These are phyloP conservation scores for Entomortierella beljakovae DNA, from an alignment of 192 early-diverging fungal genomes.

Conservation along the genomic window DNA sequence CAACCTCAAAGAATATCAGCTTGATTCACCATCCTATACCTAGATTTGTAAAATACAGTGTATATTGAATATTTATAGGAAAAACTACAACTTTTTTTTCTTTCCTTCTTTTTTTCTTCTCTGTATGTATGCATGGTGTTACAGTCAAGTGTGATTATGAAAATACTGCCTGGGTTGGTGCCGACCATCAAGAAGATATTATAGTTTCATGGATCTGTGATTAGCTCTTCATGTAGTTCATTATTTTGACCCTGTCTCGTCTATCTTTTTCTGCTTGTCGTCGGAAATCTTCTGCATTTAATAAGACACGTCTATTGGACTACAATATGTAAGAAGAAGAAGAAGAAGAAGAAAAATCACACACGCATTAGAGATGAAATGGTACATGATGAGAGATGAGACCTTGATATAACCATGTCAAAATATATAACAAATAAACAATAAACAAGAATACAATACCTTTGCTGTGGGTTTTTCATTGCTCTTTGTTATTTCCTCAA, in stretches of 20 bases:
- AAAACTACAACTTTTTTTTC: not conserved
- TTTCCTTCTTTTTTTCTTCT: not conserved
- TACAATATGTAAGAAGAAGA: not conserved
- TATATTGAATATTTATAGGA: too few species aligned
- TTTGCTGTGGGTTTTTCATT: conserved; percentile 22
- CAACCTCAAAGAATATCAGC: too few species aligned
- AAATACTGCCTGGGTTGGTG: not conserved
- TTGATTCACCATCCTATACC: too few species aligned
- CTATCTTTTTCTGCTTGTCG: conserved; percentile 46
- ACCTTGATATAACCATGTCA: not conserved
- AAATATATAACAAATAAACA: too few species aligned
- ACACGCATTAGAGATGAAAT: not conserved
- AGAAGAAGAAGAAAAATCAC: not conserved
- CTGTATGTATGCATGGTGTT: not conserved
- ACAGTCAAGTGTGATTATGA: not conserved
- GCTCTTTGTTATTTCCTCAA: conserved; percentile 41
- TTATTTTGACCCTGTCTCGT: conserved; percentile 33
- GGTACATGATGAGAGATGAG: not conserved
- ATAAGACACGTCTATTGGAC: conserved; percentile 29
- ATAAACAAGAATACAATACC: too few species aligned
- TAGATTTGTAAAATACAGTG: too few species aligned
- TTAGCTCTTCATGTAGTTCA: conserved; percentile 55
- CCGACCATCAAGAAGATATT: not conserved
- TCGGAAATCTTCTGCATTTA: conserved; percentile 42
- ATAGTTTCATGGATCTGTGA: not conserved